A percentile compares a stretch with the other conserved stretches of the same genome.
Evolutionary conservation across 805 yeast genomes (phyloP).

Genomic region (Lachancea dasiensis): DNA sequence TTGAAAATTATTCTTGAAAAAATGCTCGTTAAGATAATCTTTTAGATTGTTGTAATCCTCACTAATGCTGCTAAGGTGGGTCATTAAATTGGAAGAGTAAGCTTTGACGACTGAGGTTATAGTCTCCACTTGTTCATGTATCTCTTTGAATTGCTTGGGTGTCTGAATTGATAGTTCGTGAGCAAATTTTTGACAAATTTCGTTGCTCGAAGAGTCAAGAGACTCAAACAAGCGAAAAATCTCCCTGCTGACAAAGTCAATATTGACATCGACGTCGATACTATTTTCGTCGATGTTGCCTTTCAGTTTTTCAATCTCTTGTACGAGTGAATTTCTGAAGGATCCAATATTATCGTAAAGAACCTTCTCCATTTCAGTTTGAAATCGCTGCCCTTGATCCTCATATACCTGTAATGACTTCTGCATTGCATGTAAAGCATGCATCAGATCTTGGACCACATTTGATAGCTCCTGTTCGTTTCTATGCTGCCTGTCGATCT

Average conservation of each 20-base stretch:
- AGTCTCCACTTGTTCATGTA: constrained; percentile 17
- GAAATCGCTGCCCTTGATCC: constrained; percentile 17
- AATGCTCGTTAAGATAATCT: constrained; percentile 26
- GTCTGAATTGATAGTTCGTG: constrained; percentile 20
- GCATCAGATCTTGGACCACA: constrained; percentile 18
- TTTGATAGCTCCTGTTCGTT: constrained; percentile 25
- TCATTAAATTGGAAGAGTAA: constrained; percentile 21
- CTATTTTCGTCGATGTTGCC: constrained; percentile 8
- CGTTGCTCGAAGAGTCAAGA: constrained; percentile 18
- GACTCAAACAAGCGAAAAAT: constrained; percentile 13
- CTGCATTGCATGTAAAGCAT: constrained; percentile 19
- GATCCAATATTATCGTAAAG: constrained; percentile 21
- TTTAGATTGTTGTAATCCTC: constrained; percentile 30
- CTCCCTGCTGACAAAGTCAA: constrained; percentile 19
- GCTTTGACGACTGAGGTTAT: constrained; percentile 16
- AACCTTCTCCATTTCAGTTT: constrained; percentile 19
- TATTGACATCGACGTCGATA: constrained; percentile 15
- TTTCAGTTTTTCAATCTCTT: constrained; percentile 16
- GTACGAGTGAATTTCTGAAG: constrained; percentile 15
- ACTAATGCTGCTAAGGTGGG: constrained; percentile 27
- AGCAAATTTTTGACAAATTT: constrained; percentile 22
- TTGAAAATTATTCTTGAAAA: constrained; percentile 27
- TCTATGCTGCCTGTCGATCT: constrained; percentile 22
- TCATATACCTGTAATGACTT: constrained; percentile 18
- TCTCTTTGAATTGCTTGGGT: constrained; percentile 19